These are phyloP conservation scores for Wickerhamomyces chaumierensis DNA, from an alignment of 805 yeast species.

Conservation along the genomic window DNA sequence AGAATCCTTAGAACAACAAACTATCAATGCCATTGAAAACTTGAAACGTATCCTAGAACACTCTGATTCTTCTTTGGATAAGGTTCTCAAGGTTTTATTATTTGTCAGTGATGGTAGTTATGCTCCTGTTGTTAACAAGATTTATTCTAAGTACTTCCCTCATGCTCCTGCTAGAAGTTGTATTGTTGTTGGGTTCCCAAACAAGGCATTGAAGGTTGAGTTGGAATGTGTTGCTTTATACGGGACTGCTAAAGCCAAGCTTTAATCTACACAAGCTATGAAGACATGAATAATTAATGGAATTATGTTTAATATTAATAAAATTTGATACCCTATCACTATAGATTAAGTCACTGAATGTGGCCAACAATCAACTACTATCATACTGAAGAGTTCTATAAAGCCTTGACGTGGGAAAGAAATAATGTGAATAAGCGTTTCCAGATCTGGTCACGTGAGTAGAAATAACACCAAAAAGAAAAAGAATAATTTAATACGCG, in stretches of 20 bases:
- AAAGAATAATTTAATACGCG: too few species aligned
- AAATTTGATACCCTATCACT: too few species aligned
- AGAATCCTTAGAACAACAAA: conserved; percentile 31
- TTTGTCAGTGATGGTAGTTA: conserved; percentile 34
- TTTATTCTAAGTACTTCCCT: conserved; percentile 35
- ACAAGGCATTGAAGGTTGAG: conserved; percentile 36
- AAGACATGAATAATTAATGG: too few species aligned
- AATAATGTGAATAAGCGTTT: too few species aligned
- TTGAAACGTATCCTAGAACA: conserved; percentile 29
- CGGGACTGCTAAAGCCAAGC: conserved; percentile 1
- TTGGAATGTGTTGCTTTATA: conserved; percentile 35
- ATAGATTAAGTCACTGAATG: too few species aligned
- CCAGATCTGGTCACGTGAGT: too few species aligned
- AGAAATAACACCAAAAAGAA: too few species aligned
- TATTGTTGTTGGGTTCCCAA: conserved; percentile 40
- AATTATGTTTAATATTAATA: too few species aligned
- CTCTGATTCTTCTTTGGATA: conserved; percentile 34
- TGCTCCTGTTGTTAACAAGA: conserved; percentile 31
- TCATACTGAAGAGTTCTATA: too few species aligned
- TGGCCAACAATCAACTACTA: too few species aligned
- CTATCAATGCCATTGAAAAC: conserved; percentile 31
- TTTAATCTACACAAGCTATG: too few species aligned
- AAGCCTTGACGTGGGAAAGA: too few species aligned
- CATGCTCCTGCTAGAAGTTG: conserved; percentile 44
- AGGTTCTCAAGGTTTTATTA: conserved; percentile 37